A percentile compares a stretch with the other conserved stretches of the same genome.
phyloP scores from a whole-genome alignment of 306 rosid species.

The Oemleria cerasiformis region DNA sequence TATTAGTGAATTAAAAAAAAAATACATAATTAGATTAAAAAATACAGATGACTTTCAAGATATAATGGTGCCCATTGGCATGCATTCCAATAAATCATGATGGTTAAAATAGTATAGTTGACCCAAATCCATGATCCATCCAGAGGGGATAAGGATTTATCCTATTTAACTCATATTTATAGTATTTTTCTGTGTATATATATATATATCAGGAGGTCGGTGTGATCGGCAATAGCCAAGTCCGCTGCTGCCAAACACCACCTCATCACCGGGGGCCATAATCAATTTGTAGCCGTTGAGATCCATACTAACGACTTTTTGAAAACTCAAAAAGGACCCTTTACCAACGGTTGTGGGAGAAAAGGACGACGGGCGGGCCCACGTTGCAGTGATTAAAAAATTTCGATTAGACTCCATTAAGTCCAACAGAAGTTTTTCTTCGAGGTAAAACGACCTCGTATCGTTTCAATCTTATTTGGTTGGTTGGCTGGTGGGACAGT shows the following conservation, averaged over 20 bases:
- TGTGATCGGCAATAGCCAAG: conserved; percentile 22
- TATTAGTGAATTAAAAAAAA: too few relatives aligned
- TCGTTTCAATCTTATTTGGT: background rate
- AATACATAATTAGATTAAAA: too few relatives aligned
- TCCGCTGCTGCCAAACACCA: background rate
- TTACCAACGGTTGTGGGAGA: conserved; percentile 18
- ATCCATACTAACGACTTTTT: conserved; percentile 31
- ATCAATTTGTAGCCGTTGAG: conserved; percentile 35
- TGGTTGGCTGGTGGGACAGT: background rate
- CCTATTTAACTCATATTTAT: background rate
- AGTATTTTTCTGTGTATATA: background rate
- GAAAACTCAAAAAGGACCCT: background rate
- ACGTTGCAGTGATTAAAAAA: conserved; percentile 21
- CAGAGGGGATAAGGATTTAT: background rate
- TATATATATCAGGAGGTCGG: conserved; percentile 33
- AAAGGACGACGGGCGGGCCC: conserved; percentile 26
- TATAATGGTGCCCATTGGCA: background rate
- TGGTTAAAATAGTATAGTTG: background rate
- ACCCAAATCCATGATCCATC: background rate
- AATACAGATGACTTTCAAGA: too few relatives aligned
- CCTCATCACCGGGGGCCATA: too few relatives aligned
- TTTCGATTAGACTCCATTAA: background rate
- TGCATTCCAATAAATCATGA: background rate
- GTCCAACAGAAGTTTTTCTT: too few relatives aligned
- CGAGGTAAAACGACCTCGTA: conserved; percentile 10